Base-by-base conservation (phyloP, 306 rosid genomes). In the Cicer chorassanicum region DNA sequence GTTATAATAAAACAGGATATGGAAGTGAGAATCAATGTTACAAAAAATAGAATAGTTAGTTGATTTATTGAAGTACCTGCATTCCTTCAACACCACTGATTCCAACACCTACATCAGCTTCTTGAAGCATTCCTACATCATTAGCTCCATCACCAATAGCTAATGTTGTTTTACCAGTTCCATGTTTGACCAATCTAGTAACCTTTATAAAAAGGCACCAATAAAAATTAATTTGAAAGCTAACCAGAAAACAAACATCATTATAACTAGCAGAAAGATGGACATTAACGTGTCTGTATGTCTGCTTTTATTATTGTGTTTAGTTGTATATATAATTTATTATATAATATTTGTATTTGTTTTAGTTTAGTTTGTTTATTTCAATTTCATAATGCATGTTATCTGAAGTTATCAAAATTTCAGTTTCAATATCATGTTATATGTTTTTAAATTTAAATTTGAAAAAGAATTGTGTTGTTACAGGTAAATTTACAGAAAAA, bases 61-160 rank as follows among this genome's bases (percentile, higher is more conserved):
- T 57, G 44, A 46, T 24, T 9, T 75, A 72, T 15, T 19, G 12
- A 14, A 61, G 46, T 66, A 93, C 98, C 98, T 91, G 98, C 97
- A 93, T 91, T 75, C 97, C 98, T 87, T 93, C 98, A 1, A 83
- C 89, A 49, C 98, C 98, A 65, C 98, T 93, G 50, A 91, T 93
- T 79, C 98, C 98, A 29, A 93, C 71, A 74, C 98, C 97, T 49
- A 93, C 84, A 78, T 93, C 96, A 6, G 98, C 98, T 82, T 93
- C 96, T 86, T 91, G 98, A 80, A 93, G 96, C 98, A 93, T 93
- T 76, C 98, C 97, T 19, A 93, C 97, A 79, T 93, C 97, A 74
- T 93, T 93, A 78, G 97, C 98, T 68, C 98, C 98, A 41, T 93
- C 97, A 16, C 97, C 97, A 12, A 93, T 86, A 1, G 98, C 96